Base-by-base conservation (phyloP, 768 basidiomycete species). In the Serendipita sp. region DNA sequence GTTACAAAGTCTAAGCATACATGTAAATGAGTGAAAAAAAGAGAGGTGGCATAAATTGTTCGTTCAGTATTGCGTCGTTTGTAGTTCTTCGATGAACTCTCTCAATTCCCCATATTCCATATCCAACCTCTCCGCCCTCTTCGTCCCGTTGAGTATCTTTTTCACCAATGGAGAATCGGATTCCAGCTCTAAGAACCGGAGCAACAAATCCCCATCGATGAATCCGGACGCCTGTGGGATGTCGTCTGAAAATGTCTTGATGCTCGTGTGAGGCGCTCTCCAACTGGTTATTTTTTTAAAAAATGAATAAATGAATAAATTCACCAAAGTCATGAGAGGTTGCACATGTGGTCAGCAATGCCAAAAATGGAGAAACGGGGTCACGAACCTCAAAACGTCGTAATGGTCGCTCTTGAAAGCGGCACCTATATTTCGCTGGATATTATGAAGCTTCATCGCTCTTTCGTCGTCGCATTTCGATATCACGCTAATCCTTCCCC, bases 191-290 rank as follows among this genome's bases (percentile, higher is more conserved):
- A 86, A 76, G 72, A 88, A 84, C 18, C 76, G 74, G 72, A 93
- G 89, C 18, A 96, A 71, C 68, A 92, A 88, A 70, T 90, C 87
- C 1, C 92, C 93, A 67, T 96, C 92, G 34, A 96, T 76, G 78
- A 96, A 92, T 15, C 91, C 92, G 45, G 78, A 79, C 1, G 86
- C 79, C 0, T 79, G 69, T 32, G 73, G 69, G 37, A 85, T 81
- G 5, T 79, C 76, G 68, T 89, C 86, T 58, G 79, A 83, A 28
- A 78, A 11, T 76, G 4, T 86, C 83, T 28, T 75, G 71, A 0
- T 75, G 75, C 45, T 76, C 53, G 53, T 81, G 67, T 81, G 82
- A 0, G 90, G 89, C 0, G 87, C 78, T 63, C 92, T 80, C 72
- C 81, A 89, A 67, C 90, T 92, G 60, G 24, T 24, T 24, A 24